phyloP scores from a whole-genome alignment of 2,329 filamentous ascomycete genomes.

The Decorospora gaudefroyi region DNA sequence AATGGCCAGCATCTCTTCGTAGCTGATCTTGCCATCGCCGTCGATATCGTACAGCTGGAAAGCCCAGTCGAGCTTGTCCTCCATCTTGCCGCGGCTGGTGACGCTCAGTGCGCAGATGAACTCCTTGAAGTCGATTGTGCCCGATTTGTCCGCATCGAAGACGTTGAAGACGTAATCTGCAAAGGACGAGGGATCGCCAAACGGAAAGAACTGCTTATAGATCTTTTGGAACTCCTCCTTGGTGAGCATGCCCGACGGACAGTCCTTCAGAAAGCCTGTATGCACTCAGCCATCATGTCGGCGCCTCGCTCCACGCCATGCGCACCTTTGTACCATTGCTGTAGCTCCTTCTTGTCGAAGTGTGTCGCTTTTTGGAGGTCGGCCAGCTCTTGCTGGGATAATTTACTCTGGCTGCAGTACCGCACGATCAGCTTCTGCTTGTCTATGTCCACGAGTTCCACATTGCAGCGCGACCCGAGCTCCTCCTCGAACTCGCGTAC shows the following conservation, averaged over 20 bases:
- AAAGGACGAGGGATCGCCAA: conserved; percentile 95
- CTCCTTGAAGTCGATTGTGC: conserved; percentile 98
- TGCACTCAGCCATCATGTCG: conserved; percentile 23
- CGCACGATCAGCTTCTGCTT: conserved; percentile 42
- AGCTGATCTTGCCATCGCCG: conserved; percentile 97
- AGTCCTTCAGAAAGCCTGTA: conserved; percentile 95
- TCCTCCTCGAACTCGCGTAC: conserved; percentile 30
- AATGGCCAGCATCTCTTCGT: conserved; percentile 98
- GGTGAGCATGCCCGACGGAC: conserved; percentile 92
- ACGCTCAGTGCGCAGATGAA: conserved; percentile 98
- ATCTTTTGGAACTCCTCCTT: conserved; percentile 99
- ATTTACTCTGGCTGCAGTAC: conserved; percentile 84
- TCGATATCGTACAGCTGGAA: conserved; percentile 99
- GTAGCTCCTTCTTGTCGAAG: conserved; percentile 99
- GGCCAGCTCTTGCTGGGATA: conserved; percentile 91
- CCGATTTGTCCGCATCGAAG: conserved; percentile 96
- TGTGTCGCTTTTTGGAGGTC: conserved; percentile 97
- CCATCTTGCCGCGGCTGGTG: conserved; percentile 96
- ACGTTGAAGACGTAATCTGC: conserved; percentile 99
- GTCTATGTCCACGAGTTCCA: conserved; percentile 32
- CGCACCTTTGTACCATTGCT: conserved; percentile 99
- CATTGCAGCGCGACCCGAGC: conserved; percentile 27
- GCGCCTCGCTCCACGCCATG: conserved; percentile 7
- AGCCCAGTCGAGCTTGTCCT: conserved; percentile 99
- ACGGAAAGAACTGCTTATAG: conserved; percentile 99